Percentiles rank a stretch among this genome's conserved stretches.
Evolutionary conservation across 1,284 basidiomycete genomes (phyloP).

Genomic region (Ceratobasidium sp.): DNA sequence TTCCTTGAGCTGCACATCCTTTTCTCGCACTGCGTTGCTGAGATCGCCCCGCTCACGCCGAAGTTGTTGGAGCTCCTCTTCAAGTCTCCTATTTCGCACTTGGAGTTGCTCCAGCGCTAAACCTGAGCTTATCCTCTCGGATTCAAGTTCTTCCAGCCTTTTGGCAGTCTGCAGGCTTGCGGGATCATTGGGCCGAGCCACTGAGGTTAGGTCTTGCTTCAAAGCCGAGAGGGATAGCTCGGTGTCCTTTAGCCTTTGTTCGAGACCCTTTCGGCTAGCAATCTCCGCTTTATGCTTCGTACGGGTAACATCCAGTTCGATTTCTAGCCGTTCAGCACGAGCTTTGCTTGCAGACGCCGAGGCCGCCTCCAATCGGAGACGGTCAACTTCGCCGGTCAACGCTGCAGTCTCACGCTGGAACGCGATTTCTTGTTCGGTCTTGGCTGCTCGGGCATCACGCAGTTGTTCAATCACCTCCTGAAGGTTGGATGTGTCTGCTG

Average conservation of each 20-base stretch:
- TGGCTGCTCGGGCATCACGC: conserved; percentile 67
- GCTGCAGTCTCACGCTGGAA: conserved; percentile 68
- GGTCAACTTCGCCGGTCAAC: conserved; percentile 69
- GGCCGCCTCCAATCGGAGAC: conserved; percentile 58
- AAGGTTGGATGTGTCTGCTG: conserved; percentile 72
- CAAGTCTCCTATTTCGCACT: conserved; percentile 56
- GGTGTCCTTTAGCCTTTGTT: conserved; percentile 35
- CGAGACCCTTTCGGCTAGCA: conserved; percentile 41
- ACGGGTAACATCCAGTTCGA: conserved; percentile 43
- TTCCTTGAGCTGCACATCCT: conserved; percentile 77
- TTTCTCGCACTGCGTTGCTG: conserved; percentile 62
- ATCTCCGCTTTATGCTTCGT: conserved; percentile 39
- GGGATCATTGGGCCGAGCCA: conserved; percentile 32
- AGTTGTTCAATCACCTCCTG: conserved; percentile 76
- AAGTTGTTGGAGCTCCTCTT: conserved; percentile 69
- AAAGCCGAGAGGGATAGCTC: conserved; percentile 12
- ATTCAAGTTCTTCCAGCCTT: conserved; percentile 61
- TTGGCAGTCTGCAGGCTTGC: conserved; percentile 60
- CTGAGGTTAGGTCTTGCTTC: conserved; percentile 25
- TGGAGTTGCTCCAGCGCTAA: conserved; percentile 73
- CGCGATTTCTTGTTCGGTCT: conserved; percentile 65
- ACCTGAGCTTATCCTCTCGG: conserved; percentile 69
- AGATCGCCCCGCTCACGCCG: conserved; percentile 72
- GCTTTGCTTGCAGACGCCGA: conserved; percentile 24
- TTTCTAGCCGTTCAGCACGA: conserved; percentile 45